Base-by-base conservation (phyloP, 2,329 filamentous ascomycete species). In the Scedosporium boydii region DNA sequence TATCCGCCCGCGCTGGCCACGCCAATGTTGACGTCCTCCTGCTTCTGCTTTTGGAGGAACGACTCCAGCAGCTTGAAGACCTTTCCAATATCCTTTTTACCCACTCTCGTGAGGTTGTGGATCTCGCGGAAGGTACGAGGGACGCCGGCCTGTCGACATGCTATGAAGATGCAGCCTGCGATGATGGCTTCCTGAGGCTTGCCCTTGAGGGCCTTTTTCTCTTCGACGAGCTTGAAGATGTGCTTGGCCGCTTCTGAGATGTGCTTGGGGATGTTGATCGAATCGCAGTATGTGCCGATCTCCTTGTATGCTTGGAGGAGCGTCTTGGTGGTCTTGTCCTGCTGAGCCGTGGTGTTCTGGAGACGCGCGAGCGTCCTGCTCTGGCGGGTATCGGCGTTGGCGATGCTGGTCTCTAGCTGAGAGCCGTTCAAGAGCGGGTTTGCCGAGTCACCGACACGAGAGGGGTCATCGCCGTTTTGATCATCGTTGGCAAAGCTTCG, bases 401-500 rank as follows among this genome's bases (percentile, higher is more conserved):
- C 90, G 67, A 98, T 96, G 66, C 83, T 87, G 5, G 93, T 97
- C 71, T 93, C 87, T 56, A 97, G 86, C 76, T 96, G 92, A 66
- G 91, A 89, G 63, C 92, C 93, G 70, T 96, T 92, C 63, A 96
- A 83, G 53, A 99, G 86, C 61, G 91, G 88, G 71, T 98, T 97
- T 64, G 89, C 88, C 5, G 89, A 90, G 69, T 98, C 95, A 79
- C 95, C 95, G 67, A 99, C 93, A 91, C 95, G 95, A 64, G 92
- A 97, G 4, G 96, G 95, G 68, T 99, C 95, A 69, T 98, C 96
- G 71, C 90, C 93, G 70, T 91, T 91, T 74, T 96, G 91, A 73
- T 99, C 96, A 71, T 99, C 95, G 73, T 98, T 98, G 72, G 93
- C 92, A 77, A 99, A 99, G 0, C 95, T 99, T 73, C 95, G 91